A percentile compares a stretch with the other conserved stretches of the same genome.
phyloP scores from a whole-genome alignment of 176 grass and related monocot genomes.

The Eleusine indica region DNA sequence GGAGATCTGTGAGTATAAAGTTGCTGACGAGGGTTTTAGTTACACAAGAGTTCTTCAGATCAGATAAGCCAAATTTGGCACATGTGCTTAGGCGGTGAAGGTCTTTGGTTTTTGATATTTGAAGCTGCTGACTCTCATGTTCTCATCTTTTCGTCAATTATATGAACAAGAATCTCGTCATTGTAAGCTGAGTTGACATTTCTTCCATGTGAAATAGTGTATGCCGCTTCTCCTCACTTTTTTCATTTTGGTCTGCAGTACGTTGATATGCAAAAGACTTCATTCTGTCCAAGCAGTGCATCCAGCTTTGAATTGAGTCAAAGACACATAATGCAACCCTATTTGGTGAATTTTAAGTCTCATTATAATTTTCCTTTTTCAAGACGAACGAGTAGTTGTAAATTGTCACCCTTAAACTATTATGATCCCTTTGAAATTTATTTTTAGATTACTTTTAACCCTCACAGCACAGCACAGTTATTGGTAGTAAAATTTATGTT shows the following conservation, averaged over 20 bases:
- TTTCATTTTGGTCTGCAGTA: background rate
- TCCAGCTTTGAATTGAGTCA: background rate
- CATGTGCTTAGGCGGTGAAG: background rate
- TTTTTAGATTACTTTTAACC: background rate
- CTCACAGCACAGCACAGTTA: background rate
- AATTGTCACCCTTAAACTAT: background rate
- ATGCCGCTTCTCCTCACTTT: background rate
- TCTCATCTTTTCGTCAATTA: background rate
- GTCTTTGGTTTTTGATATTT: background rate
- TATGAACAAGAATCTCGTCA: conserved; percentile 16
- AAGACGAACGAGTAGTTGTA: background rate
- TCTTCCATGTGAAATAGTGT: background rate
- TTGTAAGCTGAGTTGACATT: background rate
- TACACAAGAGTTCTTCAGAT: background rate
- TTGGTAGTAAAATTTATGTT: background rate
- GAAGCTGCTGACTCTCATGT: conserved; percentile 9
- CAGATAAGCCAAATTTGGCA: background rate
- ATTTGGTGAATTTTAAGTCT: background rate
- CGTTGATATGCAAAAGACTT: background rate
- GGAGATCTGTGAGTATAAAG: background rate
- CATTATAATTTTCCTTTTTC: background rate
- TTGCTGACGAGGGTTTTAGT: background rate
- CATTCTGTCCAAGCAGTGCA: too few relatives aligned
- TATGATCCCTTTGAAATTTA: background rate
- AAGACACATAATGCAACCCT: background rate